phyloP scores from a whole-genome alignment of 352 stramenopile species.

The Globisporangium abappressorium region DNA sequence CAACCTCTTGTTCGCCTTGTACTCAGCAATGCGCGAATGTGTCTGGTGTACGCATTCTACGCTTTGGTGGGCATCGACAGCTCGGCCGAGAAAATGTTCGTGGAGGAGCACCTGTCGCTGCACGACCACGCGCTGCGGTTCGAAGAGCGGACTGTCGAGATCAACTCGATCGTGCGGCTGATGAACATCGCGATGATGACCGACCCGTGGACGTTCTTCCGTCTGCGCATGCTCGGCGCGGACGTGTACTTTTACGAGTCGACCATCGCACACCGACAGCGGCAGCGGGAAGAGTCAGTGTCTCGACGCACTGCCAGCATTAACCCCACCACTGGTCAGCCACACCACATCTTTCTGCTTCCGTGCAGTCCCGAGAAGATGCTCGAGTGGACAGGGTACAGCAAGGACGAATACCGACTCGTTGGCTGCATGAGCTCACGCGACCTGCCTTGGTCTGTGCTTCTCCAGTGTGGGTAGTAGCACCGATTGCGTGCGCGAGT shows the following conservation, averaged over 20 bases:
- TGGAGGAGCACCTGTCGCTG: background rate
- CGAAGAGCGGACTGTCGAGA: slow-evolving; percentile 19
- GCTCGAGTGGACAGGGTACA: slow-evolving; percentile 25
- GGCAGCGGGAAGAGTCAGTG: background rate
- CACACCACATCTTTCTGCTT: slow-evolving; percentile 26
- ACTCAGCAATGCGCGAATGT: background rate
- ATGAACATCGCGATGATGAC: slow-evolving; percentile 53
- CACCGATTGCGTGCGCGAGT: background rate
- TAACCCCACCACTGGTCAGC: background rate
- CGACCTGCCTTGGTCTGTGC: slow-evolving; percentile 14
- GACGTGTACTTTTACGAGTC: slow-evolving; percentile 34
- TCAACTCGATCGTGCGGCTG: slow-evolving; percentile 28
- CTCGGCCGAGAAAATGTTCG: slow-evolving; percentile 7
- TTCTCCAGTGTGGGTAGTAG: slow-evolving; percentile 19
- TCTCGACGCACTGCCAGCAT: background rate
- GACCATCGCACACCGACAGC: background rate
- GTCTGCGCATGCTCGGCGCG: slow-evolving; percentile 24
- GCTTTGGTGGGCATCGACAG: slow-evolving; percentile 7
- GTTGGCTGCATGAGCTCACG: slow-evolving; percentile 21
- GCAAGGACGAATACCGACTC: slow-evolving; percentile 18
- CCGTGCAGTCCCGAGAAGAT: slow-evolving; percentile 28
- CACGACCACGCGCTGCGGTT: slow-evolving; percentile 12
- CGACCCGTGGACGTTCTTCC: slow-evolving; percentile 34
- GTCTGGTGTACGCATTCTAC: background rate
- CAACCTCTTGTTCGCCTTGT: background rate